phyloP scores from a whole-genome alignment of 1,284 basidiomycete genomes.

The Apiotrichum akiyoshidainum region DNA sequence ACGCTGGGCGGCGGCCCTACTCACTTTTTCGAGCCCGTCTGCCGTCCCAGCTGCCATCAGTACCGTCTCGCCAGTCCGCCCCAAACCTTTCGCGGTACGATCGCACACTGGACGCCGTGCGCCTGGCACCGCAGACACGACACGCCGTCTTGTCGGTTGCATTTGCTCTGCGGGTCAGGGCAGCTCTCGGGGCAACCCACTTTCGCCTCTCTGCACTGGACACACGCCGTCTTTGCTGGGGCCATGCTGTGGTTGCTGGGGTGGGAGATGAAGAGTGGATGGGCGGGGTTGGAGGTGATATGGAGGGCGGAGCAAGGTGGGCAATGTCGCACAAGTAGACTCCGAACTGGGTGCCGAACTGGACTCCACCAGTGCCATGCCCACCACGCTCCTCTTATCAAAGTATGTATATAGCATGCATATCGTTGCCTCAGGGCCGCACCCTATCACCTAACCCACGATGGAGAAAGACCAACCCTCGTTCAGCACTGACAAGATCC shows the following conservation, averaged over 20 bases:
- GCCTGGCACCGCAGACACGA: constrained; percentile 16
- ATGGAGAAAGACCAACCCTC: neutral
- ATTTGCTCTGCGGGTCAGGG: constrained; percentile 11
- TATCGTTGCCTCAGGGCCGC: too few species aligned
- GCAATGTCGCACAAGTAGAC: too few species aligned
- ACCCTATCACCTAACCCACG: neutral
- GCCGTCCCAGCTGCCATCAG: constrained; percentile 20
- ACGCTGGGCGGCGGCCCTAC: neutral
- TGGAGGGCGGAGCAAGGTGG: too few species aligned
- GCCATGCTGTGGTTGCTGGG: neutral
- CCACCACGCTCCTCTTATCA: too few species aligned
- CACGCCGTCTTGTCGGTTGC: constrained; percentile 5
- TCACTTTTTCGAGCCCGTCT: constrained; percentile 24
- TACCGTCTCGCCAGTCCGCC: neutral
- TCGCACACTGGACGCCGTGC: constrained; percentile 11
- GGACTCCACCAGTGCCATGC: too few species aligned
- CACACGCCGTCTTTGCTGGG: constrained; percentile 12
- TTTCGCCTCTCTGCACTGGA: constrained; percentile 19
- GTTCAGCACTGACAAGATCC: neutral
- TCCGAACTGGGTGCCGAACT: too few species aligned
- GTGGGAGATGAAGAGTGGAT: too few species aligned
- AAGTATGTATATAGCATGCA: too few species aligned
- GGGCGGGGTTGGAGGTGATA: too few species aligned
- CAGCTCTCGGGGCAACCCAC: neutral
- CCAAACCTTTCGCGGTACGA: constrained; percentile 16